phyloP scores from a whole-genome alignment of 1,284 basidiomycete genomes.

The Leccinum glutinopallens region DNA sequence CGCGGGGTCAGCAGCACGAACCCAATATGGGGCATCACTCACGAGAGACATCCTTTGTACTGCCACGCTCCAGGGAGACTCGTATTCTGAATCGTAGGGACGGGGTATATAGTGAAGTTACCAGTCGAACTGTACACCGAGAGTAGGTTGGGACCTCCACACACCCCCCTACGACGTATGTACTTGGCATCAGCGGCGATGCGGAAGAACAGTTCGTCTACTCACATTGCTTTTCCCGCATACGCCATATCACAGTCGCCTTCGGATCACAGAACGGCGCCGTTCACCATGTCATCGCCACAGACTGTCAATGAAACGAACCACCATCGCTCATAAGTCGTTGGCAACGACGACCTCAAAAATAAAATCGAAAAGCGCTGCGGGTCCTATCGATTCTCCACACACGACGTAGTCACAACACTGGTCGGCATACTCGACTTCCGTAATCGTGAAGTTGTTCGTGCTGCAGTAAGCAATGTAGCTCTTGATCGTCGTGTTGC shows the following conservation, averaged over 20 bases:
- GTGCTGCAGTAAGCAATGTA: constrained; percentile 50
- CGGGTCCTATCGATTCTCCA: background rate
- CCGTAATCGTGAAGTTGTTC: constrained; percentile 51
- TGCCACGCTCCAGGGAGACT: constrained; percentile 62
- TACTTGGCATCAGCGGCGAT: constrained; percentile 48
- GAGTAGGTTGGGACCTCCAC: constrained; percentile 69
- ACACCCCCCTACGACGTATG: constrained; percentile 51
- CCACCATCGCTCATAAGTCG: constrained; percentile 36
- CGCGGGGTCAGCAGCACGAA: background rate
- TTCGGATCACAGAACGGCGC: constrained; percentile 49
- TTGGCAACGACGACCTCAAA: background rate
- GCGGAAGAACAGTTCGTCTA: constrained; percentile 49
- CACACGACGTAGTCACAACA: constrained; percentile 55
- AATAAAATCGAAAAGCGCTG: background rate
- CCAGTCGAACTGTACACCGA: constrained; percentile 63
- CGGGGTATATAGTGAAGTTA: constrained; percentile 56
- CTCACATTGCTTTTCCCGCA: constrained; percentile 62
- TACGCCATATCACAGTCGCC: constrained; percentile 69
- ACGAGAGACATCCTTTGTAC: constrained; percentile 71
- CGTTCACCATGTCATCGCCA: constrained; percentile 59
- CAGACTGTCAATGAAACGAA: constrained; percentile 51
- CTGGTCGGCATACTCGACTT: constrained; percentile 45
- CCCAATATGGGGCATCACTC: constrained; percentile 22
- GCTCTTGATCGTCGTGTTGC: constrained; percentile 43
- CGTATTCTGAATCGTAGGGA: constrained; percentile 56